Percentiles rank a stretch among this genome's conserved stretches.
phyloP scores from a whole-genome alignment of 306 rosid genomes.

The Delonix regia region DNA sequence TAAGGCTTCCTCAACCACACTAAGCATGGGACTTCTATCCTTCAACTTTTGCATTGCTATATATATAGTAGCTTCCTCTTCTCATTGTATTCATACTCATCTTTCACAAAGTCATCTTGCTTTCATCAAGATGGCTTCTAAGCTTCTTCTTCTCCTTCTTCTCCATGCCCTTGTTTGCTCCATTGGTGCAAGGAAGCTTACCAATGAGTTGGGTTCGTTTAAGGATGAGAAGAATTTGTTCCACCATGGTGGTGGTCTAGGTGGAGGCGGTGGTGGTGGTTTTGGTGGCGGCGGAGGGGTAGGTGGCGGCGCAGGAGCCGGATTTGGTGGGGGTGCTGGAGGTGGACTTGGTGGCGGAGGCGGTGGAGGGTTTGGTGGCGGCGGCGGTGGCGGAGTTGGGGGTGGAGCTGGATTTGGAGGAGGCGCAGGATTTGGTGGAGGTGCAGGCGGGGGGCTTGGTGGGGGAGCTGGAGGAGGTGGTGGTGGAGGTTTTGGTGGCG shows the following conservation, averaged over 20 bases:
- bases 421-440: conserved; percentile 45
- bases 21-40: too few species aligned
- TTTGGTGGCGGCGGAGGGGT: conserved; percentile 54
- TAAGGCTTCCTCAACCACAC: conserved; percentile 39
- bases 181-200: conserved; percentile 65
- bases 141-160: conserved; percentile 46
- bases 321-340: conserved; percentile 52
- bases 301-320: conserved; percentile 48
- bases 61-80: conserved; percentile 31
- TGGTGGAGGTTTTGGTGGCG: conserved; percentile 54
- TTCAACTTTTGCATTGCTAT: conserved; percentile 32
- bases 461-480: conserved; percentile 55
- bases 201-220: conserved; percentile 34
- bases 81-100: conserved; percentile 4
- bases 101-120: not conserved
- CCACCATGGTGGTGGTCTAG: conserved; percentile 52
- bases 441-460: conserved; percentile 35
- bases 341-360: conserved; percentile 51
- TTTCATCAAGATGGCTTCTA: conserved; percentile 41
- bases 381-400: conserved; percentile 48
- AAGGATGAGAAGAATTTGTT: conserved; percentile 50
- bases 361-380: conserved; percentile 47
- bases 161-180: conserved; percentile 59
- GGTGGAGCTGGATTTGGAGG: conserved; percentile 61
- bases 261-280: conserved; percentile 69